phyloP scores from a whole-genome alignment of 2,329 filamentous ascomycete species.

The Curvularia sp. region DNA sequence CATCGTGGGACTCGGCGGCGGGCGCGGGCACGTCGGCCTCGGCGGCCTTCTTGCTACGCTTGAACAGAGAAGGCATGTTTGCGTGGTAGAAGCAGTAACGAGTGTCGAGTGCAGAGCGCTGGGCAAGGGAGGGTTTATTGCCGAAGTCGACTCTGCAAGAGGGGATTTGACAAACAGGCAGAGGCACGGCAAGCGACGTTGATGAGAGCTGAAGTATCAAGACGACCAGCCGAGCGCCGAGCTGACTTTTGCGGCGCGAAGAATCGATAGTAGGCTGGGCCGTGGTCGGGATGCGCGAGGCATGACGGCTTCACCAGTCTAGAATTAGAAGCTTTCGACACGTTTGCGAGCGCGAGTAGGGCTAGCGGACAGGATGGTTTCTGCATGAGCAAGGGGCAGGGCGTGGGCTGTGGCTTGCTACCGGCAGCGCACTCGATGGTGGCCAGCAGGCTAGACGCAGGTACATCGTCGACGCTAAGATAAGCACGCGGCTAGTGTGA shows the following conservation, averaged over 20 bases:
- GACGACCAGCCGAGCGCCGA: conserved; percentile 13
- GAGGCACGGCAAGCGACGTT: conserved; percentile 1
- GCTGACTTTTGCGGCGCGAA: conserved; percentile 16
- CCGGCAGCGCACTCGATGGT: neutral
- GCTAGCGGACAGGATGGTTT: conserved; percentile 3
- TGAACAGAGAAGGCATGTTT: conserved; percentile 17
- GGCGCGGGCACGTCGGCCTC: conserved; percentile 4
- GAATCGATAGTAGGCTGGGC: conserved; percentile 16
- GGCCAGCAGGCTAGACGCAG: conserved; percentile 14
- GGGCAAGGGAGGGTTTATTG: conserved; percentile 20
- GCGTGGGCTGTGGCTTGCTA: conserved; percentile 8
- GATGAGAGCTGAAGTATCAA: conserved; percentile 17
- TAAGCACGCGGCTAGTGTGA: conserved; percentile 17
- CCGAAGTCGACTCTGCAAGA: conserved; percentile 6
- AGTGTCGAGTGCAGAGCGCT: conserved; percentile 2
- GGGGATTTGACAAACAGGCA: conserved; percentile 3
- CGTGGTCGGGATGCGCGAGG: conserved; percentile 15
- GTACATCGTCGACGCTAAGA: conserved; percentile 14
- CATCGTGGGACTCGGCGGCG: conserved; percentile 12
- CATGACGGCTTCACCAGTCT: conserved; percentile 10
- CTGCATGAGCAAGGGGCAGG: conserved; percentile 17
- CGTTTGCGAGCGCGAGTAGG: conserved; percentile 5
- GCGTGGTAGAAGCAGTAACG: neutral
- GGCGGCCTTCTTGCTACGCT: conserved; percentile 16
- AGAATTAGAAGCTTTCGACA: conserved; percentile 17